These are phyloP conservation scores for Balakata baccata DNA, from an alignment of 345 rosid species.

Conservation along the genomic window DNA sequence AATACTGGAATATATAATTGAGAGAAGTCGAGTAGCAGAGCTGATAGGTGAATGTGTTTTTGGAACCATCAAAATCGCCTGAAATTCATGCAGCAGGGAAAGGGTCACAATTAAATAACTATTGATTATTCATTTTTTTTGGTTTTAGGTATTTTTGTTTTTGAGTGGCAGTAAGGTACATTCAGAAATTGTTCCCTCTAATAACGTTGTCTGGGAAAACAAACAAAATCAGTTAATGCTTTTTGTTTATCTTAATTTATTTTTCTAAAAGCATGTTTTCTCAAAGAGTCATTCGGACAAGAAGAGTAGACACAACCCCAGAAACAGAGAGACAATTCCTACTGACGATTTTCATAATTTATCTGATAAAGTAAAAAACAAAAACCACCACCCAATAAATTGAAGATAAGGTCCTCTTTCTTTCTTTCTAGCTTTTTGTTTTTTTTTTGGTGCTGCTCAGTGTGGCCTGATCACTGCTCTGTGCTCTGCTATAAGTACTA, in stretches of 20 bases:
- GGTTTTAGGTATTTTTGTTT: slow-evolving; percentile 21
- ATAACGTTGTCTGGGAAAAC: slow-evolving; percentile 31
- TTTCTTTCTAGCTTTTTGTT: neutral
- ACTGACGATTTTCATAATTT: slow-evolving; percentile 13
- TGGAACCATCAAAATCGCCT: slow-evolving; percentile 33
- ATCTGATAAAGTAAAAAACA: neutral
- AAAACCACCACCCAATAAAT: slow-evolving; percentile 12
- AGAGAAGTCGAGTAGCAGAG: too few species aligned
- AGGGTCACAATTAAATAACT: slow-evolving; percentile 7
- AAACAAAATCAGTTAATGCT: slow-evolving; percentile 32
- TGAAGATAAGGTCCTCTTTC: slow-evolving; percentile 25
- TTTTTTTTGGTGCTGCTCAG: neutral
- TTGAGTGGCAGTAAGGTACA: slow-evolving; percentile 42
- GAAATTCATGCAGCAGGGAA: slow-evolving; percentile 27
- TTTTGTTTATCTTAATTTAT: neutral
- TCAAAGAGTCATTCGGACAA: slow-evolving; percentile 24
- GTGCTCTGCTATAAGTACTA: neutral
- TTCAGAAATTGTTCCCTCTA: slow-evolving; percentile 32
- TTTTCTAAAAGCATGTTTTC: slow-evolving; percentile 8
- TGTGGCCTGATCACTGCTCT: neutral
- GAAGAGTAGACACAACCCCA: slow-evolving; percentile 25
- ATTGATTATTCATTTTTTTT: neutral
- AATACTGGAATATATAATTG: too few species aligned
- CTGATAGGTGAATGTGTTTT: too few species aligned
- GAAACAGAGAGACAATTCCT: slow-evolving; percentile 23